phyloP scores from a whole-genome alignment of 1,284 basidiomycete species.

The Mycena citricolor region DNA sequence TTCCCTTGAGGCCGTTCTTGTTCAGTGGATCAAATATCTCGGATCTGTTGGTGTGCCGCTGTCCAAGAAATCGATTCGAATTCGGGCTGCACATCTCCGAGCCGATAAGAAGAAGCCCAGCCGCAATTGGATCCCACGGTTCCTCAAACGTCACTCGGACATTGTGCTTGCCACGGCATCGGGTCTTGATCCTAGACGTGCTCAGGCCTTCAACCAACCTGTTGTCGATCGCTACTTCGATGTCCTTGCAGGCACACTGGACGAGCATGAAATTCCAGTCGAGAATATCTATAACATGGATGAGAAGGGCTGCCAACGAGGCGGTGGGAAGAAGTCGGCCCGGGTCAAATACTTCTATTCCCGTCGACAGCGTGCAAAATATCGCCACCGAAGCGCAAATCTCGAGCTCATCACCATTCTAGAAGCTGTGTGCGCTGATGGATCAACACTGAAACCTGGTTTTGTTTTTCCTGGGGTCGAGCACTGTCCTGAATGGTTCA shows the following conservation, averaged over 20 bases:
- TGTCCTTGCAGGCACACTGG: conserved; percentile 20
- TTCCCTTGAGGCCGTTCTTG: conserved; percentile 21
- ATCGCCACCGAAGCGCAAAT: conserved; percentile 28
- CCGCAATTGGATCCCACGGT: conserved; percentile 26
- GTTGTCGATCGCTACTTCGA: conserved; percentile 28
- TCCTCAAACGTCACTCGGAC: conserved; percentile 26
- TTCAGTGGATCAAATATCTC: conserved; percentile 27
- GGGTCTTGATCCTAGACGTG: conserved; percentile 33
- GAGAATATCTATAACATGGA: conserved; percentile 44
- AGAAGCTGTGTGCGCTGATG: conserved; percentile 33
- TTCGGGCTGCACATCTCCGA: conserved; percentile 23
- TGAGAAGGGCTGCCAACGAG: conserved; percentile 37
- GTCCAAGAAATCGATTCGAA: conserved; percentile 23
- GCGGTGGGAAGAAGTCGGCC: conserved; percentile 29
- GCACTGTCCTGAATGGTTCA: conserved; percentile 27
- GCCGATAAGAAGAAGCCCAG: conserved; percentile 23
- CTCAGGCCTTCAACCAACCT: conserved; percentile 30
- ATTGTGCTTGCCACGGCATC: conserved; percentile 24
- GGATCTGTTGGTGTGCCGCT: conserved; percentile 22
- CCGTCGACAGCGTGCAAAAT: conserved; percentile 15
- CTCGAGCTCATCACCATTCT: conserved; percentile 35
- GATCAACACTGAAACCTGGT: conserved; percentile 32
- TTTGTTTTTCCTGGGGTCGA: conserved; percentile 32
- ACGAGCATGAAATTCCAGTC: conserved; percentile 30
- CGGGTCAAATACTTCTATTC: conserved; percentile 26